A percentile compares a stretch with the other conserved stretches of the same genome.
Evolutionary conservation across 768 basidiomycete genomes (phyloP).

Genomic region (Mycena vitilis): DNA sequence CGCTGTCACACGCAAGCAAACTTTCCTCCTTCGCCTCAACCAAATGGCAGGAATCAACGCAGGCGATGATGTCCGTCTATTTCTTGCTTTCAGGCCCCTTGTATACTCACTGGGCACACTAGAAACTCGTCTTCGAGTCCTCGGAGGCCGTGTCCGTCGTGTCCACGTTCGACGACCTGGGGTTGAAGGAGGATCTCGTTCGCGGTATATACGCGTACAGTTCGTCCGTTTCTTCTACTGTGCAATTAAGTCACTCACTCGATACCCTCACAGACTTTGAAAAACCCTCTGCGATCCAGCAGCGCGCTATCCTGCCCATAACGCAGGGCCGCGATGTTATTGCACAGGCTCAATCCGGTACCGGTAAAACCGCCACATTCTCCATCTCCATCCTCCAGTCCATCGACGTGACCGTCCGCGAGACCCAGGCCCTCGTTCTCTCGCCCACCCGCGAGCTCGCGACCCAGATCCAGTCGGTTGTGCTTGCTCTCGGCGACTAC

Average conservation of each 20-base stretch:
- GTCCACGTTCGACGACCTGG: constrained; percentile 90
- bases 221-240: constrained; percentile 49
- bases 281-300: constrained; percentile 98
- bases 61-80: constrained; percentile 81
- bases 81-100: constrained; percentile 18
- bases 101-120: constrained; percentile 12
- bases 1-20: too few species aligned
- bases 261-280: constrained; percentile 75
- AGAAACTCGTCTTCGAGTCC: constrained; percentile 94
- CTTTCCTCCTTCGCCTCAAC: constrained; percentile 50
- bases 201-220: constrained; percentile 99
- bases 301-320: constrained; percentile 96
- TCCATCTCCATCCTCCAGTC: constrained; percentile 98
- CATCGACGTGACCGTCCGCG: constrained; percentile 94
- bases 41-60: constrained; percentile 84
- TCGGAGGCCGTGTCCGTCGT: constrained; percentile 92
- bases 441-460: constrained; percentile 99
- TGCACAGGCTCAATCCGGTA: constrained; percentile 98
- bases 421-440: constrained; percentile 95
- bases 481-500: constrained; percentile 96
- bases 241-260: constrained; percentile 12
- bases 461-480: constrained; percentile 98
- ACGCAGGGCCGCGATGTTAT: constrained; percentile 97
- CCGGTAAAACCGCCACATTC: constrained; percentile 99
- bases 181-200: constrained; percentile 93